Conservation (phyloP, 1,284 basidiomycete genomes). For the Peniophora sp. region DNA sequence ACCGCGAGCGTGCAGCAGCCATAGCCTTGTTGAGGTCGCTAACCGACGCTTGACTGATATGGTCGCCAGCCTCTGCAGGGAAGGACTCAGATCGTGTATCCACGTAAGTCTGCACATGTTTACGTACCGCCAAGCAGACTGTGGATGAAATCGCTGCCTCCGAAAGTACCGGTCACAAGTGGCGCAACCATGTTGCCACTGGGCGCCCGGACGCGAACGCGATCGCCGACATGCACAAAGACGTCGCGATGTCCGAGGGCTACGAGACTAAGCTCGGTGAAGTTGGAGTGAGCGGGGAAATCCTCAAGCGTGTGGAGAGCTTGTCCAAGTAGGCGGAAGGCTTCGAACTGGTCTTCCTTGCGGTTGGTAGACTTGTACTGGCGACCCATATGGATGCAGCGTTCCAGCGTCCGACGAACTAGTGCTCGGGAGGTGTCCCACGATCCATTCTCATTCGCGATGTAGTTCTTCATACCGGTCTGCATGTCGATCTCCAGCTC, state of each 20-base stretch:
- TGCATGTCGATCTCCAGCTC: constrained; percentile 84
- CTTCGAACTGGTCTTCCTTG: constrained; percentile 78
- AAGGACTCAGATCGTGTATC: constrained; percentile 4
- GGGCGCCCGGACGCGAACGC: constrained; percentile 70
- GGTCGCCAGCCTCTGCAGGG: constrained; percentile 57
- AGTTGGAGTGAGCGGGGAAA: constrained; percentile 87
- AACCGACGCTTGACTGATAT: constrained; percentile 74
- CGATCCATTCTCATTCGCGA: constrained; percentile 73
- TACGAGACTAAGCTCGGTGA: constrained; percentile 75
- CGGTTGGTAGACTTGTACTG: constrained; percentile 47
- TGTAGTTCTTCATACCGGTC: constrained; percentile 96
- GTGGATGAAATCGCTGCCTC: constrained; percentile 80
- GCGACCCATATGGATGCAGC: constrained; percentile 61
- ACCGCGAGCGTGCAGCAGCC: constrained; percentile 55
- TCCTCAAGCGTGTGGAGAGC: constrained; percentile 79
- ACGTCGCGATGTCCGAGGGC: constrained; percentile 71
- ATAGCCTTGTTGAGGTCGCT: constrained; percentile 81
- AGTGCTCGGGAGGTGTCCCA: constrained; percentile 90
- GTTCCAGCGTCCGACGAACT: constrained; percentile 70
- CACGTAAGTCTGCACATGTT: background rate
- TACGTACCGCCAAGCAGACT: constrained; percentile 58
- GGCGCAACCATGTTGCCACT: constrained; percentile 75
- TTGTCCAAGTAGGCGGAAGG: constrained; percentile 71
- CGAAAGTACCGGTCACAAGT: constrained; percentile 86
- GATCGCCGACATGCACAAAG: constrained; percentile 87